A percentile compares a stretch with the other conserved stretches of the same genome.
phyloP scores from a whole-genome alignment of 2,329 filamentous ascomycete genomes.

The Tolypocladium pustulatum region DNA sequence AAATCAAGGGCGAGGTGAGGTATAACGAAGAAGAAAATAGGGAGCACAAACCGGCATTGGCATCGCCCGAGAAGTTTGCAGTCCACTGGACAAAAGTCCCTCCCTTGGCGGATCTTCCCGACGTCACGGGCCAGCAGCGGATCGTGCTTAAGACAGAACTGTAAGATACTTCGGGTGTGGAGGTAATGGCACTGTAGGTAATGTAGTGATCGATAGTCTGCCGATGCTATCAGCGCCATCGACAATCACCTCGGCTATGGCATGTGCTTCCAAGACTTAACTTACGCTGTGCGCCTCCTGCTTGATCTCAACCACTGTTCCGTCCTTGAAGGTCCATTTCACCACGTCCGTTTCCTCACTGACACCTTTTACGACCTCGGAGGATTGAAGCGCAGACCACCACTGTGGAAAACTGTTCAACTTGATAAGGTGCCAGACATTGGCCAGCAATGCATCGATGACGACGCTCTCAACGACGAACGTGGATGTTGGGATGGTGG shows the following conservation, averaged over 20 bases:
- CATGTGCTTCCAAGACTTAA: slow-evolving; percentile 25
- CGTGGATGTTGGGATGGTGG: slow-evolving; percentile 52
- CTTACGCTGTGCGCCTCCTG: slow-evolving; percentile 64
- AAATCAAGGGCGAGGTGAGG: neutral
- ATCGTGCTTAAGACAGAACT: slow-evolving; percentile 58
- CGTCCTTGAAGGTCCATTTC: slow-evolving; percentile 62
- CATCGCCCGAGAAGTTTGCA: slow-evolving; percentile 60
- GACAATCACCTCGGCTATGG: no score
- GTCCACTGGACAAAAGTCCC: slow-evolving; percentile 61
- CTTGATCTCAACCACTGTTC: slow-evolving; percentile 59
- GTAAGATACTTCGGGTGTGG: slow-evolving; percentile 54
- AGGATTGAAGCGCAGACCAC: slow-evolving; percentile 52
- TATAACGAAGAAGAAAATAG: neutral
- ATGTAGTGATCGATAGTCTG: slow-evolving; percentile 65
- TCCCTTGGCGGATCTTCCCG: slow-evolving; percentile 50
- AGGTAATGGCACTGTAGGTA: slow-evolving; percentile 61
- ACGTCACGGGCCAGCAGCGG: slow-evolving; percentile 55
- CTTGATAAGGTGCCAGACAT: slow-evolving; percentile 68
- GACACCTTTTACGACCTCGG: slow-evolving; percentile 52
- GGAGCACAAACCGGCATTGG: slow-evolving; percentile 48
- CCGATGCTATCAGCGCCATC: neutral
- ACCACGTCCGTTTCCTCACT: slow-evolving; percentile 57
- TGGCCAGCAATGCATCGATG: slow-evolving; percentile 54
- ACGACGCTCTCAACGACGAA: slow-evolving; percentile 57
- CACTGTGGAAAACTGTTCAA: slow-evolving; percentile 58